These are phyloP conservation scores for Rhizopus stolonifer DNA, from an alignment of 371 early-diverging fungal species.

Conservation along the genomic window DNA sequence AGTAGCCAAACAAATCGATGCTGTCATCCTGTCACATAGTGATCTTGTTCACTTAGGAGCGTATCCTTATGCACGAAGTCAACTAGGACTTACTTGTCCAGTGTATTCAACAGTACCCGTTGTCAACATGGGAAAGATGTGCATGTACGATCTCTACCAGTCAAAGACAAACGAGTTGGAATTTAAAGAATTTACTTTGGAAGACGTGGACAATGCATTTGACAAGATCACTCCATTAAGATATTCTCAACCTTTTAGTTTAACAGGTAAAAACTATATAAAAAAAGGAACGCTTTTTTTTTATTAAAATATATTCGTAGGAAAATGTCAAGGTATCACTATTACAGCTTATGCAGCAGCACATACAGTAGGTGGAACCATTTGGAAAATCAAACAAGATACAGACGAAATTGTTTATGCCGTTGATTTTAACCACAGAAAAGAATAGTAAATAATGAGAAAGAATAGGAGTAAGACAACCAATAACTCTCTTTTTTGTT, in stretches of 20 bases:
- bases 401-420: constrained; percentile 94
- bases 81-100: constrained; percentile 84
- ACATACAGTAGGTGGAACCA: constrained; percentile 95
- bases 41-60: constrained; percentile 91
- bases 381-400: constrained; percentile 96
- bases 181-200: constrained; percentile 68
- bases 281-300: not conserved
- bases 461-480: not conserved
- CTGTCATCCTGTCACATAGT: constrained; percentile 89
- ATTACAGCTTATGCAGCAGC: constrained; percentile 95
- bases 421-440: constrained; percentile 94
- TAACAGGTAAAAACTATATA: constrained; percentile 32
- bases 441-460: constrained; percentile 75
- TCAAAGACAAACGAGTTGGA: constrained; percentile 69
- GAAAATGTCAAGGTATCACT: constrained; percentile 83
- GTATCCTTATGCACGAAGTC: constrained; percentile 77
- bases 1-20: constrained; percentile 90
- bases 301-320: constrained; percentile 29
- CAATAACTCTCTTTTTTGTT: constrained; percentile 2
- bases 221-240: constrained; percentile 80
- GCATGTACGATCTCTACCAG: constrained; percentile 77
- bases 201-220: constrained; percentile 84
- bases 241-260: constrained; percentile 87
- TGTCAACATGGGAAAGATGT: constrained; percentile 90
- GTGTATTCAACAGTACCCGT: constrained; percentile 94